Conservation (phyloP, 1,284 basidiomycete species). For the Tylopilus sp. region DNA sequence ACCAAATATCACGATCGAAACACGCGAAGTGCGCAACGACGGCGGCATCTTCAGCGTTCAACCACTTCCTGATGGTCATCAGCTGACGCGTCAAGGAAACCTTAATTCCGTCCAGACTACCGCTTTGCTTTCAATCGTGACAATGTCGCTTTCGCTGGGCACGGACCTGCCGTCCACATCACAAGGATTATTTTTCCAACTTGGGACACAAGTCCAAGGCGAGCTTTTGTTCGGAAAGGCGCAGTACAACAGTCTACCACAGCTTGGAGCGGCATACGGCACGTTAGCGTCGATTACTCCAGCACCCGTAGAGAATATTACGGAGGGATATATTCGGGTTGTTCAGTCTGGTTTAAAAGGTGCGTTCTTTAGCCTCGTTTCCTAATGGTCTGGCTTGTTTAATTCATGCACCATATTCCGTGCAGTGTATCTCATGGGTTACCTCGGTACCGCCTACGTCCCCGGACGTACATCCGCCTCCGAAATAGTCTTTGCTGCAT, state of each 20-base stretch:
- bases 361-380: conserved; percentile 4
- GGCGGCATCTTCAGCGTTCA: conserved; percentile 26
- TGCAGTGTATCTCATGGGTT: conserved; percentile 22
- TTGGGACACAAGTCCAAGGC: conserved; percentile 18
- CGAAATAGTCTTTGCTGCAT: conserved; percentile 26
- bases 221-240: conserved; percentile 23
- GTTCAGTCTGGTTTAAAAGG: conserved; percentile 24
- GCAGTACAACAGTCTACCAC: conserved; percentile 9
- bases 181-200: neutral
- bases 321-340: conserved; percentile 22
- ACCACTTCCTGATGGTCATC: conserved; percentile 7
- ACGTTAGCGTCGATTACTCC: conserved; percentile 6
- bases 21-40: conserved; percentile 28
- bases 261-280: neutral
- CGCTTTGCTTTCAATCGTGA: conserved; percentile 22
- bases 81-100: conserved; percentile 24
- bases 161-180: conserved; percentile 1
- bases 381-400: too few relatives aligned
- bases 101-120: conserved; percentile 23
- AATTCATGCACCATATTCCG: neutral
- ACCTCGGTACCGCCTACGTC: conserved; percentile 27
- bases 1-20: conserved; percentile 29
- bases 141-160: conserved; percentile 4
- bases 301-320: conserved; percentile 15
- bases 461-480: conserved; percentile 29